These are phyloP conservation scores for Exophiala mesophila DNA, from an alignment of 2,329 filamentous ascomycete genomes.

Conservation along the genomic window DNA sequence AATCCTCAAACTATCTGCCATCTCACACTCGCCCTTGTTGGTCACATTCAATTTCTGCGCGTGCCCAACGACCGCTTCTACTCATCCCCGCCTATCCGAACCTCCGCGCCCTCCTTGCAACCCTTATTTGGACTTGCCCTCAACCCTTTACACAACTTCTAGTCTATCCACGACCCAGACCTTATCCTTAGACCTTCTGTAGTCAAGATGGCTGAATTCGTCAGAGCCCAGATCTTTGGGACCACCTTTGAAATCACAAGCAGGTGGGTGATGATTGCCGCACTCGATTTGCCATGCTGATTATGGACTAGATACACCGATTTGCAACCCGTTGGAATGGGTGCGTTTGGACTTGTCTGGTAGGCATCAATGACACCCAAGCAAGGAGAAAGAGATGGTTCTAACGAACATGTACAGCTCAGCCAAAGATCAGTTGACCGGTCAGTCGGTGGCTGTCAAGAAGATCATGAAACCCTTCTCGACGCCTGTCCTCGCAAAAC, in stretches of 20 bases:
- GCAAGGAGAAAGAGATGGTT: no score
- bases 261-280: slow-evolving; percentile 56
- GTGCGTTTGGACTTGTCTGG: slow-evolving; percentile 97
- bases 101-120: background rate
- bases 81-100: background rate
- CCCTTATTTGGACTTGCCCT: no score
- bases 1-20: no score
- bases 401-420: slow-evolving; percentile 74
- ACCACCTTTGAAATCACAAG: slow-evolving; percentile 99
- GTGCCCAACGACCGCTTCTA: no score
- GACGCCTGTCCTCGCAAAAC: slow-evolving; percentile 95
- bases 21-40: no score
- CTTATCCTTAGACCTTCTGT: no score
- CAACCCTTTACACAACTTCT: no score
- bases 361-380: slow-evolving; percentile 52
- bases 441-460: slow-evolving; percentile 95
- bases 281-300: no score
- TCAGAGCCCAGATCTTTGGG: slow-evolving; percentile 98
- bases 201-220: slow-evolving; percentile 90
- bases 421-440: slow-evolving; percentile 94
- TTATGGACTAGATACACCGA: slow-evolving; percentile 73
- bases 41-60: no score
- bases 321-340: slow-evolving; percentile 97
- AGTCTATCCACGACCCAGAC: no score
- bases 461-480: slow-evolving; percentile 99